A percentile compares a stretch with the other conserved stretches of the same genome.
phyloP scores from a whole-genome alignment of 192 early-diverging fungal genomes.

The Coemansia sp. region DNA sequence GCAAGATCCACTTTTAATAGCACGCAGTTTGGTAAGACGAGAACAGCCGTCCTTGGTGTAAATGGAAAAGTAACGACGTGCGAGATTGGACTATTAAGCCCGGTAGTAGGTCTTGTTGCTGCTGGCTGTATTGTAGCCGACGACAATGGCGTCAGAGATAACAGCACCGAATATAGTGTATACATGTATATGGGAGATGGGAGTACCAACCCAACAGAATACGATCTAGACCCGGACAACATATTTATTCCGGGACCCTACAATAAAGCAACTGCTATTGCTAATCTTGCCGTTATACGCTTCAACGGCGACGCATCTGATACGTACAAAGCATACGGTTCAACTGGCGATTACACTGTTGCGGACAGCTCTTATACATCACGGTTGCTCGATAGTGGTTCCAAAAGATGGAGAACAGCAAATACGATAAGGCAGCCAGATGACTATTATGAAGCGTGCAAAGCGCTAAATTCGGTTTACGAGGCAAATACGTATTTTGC shows the following conservation, averaged over 20 bases:
- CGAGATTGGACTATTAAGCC: neutral
- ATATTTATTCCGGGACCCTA: neutral
- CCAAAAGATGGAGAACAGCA: neutral
- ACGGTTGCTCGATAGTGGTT: neutral
- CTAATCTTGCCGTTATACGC: neutral
- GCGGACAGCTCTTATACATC: neutral
- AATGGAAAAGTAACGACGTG: neutral
- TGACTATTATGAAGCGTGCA: neutral
- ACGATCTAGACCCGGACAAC: neutral
- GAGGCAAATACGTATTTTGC: neutral
- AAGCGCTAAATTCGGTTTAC: neutral
- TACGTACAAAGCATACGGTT: neutral
- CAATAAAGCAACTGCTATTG: neutral
- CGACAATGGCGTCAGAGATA: neutral
- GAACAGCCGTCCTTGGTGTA: neutral
- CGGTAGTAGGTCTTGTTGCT: neutral
- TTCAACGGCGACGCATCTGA: neutral
- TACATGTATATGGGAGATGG: neutral
- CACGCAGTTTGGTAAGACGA: neutral
- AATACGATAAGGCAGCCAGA: neutral
- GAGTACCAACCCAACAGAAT: neutral
- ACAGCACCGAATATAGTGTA: neutral
- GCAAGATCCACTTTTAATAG: neutral
- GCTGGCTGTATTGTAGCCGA: neutral
- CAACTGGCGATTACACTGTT: neutral